These are phyloP conservation scores for Pythium inflatum DNA, from an alignment of 352 stramenopile genomes.

Conservation along the genomic window DNA sequence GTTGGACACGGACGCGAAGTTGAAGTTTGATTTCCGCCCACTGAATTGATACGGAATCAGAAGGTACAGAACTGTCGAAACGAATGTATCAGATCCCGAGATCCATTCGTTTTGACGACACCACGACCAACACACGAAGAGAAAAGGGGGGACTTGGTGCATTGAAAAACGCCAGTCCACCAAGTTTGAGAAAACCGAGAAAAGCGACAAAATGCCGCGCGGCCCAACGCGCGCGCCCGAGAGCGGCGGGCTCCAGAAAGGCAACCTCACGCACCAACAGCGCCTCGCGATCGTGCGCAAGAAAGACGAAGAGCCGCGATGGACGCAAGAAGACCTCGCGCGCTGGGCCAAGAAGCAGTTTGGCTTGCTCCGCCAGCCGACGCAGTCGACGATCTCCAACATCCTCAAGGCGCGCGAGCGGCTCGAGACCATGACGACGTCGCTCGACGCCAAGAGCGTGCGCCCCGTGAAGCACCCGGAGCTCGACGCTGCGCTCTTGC, in stretches of 20 bases:
- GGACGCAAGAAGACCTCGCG: conserved; percentile 88
- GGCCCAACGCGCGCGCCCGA: neutral
- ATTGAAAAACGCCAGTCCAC: conserved; percentile 9
- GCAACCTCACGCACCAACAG: conserved; percentile 87
- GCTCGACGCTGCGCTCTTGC: conserved; percentile 85
- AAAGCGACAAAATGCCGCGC: conserved; percentile 14
- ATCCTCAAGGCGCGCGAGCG: conserved; percentile 78
- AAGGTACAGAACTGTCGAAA: conserved; percentile 15
- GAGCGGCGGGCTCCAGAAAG: conserved; percentile 32
- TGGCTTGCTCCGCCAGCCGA: conserved; percentile 80
- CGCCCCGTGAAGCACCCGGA: conserved; percentile 73
- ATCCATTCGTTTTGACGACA: conserved; percentile 14
- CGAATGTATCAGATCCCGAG: conserved; percentile 19
- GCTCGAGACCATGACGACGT: conserved; percentile 52
- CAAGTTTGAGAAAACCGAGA: conserved; percentile 19
- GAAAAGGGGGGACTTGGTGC: no score
- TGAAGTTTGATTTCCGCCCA: conserved; percentile 26
- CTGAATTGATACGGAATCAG: conserved; percentile 21
- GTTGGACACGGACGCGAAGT: conserved; percentile 27
- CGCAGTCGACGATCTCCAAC: conserved; percentile 81
- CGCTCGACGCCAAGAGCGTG: conserved; percentile 85
- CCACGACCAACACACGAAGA: neutral
- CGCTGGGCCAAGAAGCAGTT: conserved; percentile 91
- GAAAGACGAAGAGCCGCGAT: conserved; percentile 83
- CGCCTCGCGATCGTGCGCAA: conserved; percentile 90